A percentile compares a stretch with the other conserved stretches of the same genome.
Evolutionary conservation across 345 rosid genomes (phyloP).

Genomic region (Eucalyptus pauciflora): DNA sequence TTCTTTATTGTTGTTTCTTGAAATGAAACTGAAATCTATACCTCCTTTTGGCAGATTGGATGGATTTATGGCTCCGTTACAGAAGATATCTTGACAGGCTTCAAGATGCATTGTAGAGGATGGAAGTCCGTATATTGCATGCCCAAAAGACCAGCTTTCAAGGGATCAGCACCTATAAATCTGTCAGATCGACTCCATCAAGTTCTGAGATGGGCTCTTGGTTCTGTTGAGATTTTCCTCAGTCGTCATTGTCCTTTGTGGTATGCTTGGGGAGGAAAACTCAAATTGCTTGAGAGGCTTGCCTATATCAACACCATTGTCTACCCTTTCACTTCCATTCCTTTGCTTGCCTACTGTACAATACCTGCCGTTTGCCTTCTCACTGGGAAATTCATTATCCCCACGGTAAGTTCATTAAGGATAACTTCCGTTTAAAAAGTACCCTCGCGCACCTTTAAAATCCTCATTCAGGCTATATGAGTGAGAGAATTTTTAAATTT

Average conservation of each 20-base stretch:
- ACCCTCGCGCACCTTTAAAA: neutral
- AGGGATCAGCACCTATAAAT: constrained; percentile 95
- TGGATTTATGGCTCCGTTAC: constrained; percentile 96
- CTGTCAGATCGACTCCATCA: constrained; percentile 87
- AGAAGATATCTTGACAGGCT: constrained; percentile 85
- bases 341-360: constrained; percentile 86
- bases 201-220: constrained; percentile 95
- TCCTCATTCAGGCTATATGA: neutral
- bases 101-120: constrained; percentile 97
- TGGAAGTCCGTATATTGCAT: constrained; percentile 87
- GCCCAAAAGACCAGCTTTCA: constrained; percentile 82
- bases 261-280: constrained; percentile 93
- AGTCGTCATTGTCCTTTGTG: constrained; percentile 92
- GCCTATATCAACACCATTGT: constrained; percentile 92
- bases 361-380: constrained; percentile 94
- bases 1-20: neutral
- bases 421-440: neutral
- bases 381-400: constrained; percentile 90
- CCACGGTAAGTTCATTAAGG: constrained; percentile 43
- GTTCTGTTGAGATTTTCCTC: constrained; percentile 91
- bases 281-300: constrained; percentile 83
- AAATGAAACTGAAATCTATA: neutral
- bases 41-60: constrained; percentile 46
- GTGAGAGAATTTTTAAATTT: neutral
- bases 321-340: constrained; percentile 93